Percentiles rank a stretch among this genome's conserved stretches.
Evolutionary conservation across 2,329 filamentous ascomycete species (phyloP).

Genomic region (Fusarium sp.): DNA sequence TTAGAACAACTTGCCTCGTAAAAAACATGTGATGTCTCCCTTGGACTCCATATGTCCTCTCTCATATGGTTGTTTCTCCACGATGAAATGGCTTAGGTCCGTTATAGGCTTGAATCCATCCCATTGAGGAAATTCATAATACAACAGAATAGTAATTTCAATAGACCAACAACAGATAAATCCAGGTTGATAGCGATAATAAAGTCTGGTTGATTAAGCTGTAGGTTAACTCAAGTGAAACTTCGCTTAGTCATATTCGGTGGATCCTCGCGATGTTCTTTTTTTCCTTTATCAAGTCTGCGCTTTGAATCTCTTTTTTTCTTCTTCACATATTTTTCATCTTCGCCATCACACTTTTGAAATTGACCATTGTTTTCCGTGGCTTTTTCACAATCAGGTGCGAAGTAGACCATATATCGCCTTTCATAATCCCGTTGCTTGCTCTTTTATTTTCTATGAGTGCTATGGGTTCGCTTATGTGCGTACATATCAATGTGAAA

Average conservation of each 20-base stretch:
- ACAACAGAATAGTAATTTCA: not conserved
- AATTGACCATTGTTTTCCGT: conserved; percentile 49
- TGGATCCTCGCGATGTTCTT: conserved; percentile 26
- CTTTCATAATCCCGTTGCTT: conserved; percentile 71
- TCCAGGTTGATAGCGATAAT: not conserved
- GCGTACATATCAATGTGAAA: conserved; percentile 59
- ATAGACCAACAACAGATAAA: not conserved
- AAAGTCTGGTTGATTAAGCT: not conserved
- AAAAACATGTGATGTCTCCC: not conserved
- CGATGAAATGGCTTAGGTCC: not conserved
- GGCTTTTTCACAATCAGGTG: conserved; percentile 59
- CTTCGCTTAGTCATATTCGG: conserved; percentile 41
- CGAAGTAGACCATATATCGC: conserved; percentile 66
- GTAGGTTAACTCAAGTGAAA: not conserved
- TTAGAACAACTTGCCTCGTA: not conserved
- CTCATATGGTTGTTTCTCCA: not conserved
- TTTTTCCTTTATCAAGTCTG: conserved; percentile 6
- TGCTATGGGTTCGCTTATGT: conserved; percentile 71
- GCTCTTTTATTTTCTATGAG: conserved; percentile 57
- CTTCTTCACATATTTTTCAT: conserved; percentile 61
- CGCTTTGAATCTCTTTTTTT: conserved; percentile 29
- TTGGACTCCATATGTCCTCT: not conserved
- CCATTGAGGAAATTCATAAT: not conserved
- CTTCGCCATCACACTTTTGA: conserved; percentile 54
- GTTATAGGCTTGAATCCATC: not conserved